These are phyloP conservation scores for Hawksworthiomyces lignivorus DNA, from an alignment of 2,329 filamentous ascomycete genomes.

Conservation along the genomic window DNA sequence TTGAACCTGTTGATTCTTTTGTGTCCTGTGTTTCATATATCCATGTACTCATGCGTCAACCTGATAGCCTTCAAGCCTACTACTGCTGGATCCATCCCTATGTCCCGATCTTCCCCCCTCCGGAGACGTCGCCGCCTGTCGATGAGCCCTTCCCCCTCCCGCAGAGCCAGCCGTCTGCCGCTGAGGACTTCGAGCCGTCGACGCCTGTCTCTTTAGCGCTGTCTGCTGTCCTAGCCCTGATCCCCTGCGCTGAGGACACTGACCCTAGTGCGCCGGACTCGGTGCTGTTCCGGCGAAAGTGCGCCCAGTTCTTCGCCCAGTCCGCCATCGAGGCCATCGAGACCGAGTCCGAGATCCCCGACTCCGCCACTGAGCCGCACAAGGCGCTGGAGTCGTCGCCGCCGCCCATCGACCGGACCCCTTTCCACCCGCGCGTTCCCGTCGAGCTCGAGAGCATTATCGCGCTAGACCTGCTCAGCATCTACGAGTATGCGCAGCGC, in stretches of 20 bases:
- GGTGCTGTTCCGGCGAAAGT: slow-evolving; percentile 35
- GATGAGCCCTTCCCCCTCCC: slow-evolving; percentile 27
- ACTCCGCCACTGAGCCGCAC: slow-evolving; percentile 35
- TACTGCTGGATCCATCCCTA: slow-evolving; percentile 45
- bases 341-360: slow-evolving; percentile 37
- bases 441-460: slow-evolving; percentile 40
- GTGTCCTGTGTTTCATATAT: not conserved
- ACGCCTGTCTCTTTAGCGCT: slow-evolving; percentile 39
- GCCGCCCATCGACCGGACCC: slow-evolving; percentile 22
- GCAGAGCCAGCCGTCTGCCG: slow-evolving; percentile 28
- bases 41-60: not conserved
- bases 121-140: slow-evolving; percentile 22
- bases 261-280: slow-evolving; percentile 30
- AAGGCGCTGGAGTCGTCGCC: slow-evolving; percentile 31
- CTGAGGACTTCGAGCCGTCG: slow-evolving; percentile 29
- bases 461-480: slow-evolving; percentile 38
- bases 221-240: slow-evolving; percentile 39
- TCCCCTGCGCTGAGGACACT: slow-evolving; percentile 35
- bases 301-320: slow-evolving; percentile 41
- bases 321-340: slow-evolving; percentile 41
- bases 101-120: slow-evolving; percentile 41
- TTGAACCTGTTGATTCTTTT: not conserved
- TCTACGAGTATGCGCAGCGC: slow-evolving; percentile 46
- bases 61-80: slow-evolving; percentile 35
- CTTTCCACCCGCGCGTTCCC: slow-evolving; percentile 37